A percentile compares a stretch with the other conserved stretches of the same genome.
These are phyloP conservation scores for Gossypioides kirkii DNA, from an alignment of 345 rosid genomes.

Conservation along the genomic window DNA sequence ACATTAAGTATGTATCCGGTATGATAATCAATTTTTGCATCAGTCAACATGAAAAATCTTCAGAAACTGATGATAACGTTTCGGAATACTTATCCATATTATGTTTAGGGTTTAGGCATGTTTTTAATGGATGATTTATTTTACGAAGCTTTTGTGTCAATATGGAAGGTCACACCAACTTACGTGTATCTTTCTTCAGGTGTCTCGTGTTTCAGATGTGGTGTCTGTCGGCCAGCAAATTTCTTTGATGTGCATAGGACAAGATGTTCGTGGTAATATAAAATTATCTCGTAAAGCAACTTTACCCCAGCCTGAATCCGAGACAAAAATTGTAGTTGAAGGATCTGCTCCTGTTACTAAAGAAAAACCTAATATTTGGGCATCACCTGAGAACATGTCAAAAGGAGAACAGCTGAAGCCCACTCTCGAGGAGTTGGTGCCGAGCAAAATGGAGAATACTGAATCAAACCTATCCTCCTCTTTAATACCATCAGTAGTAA, in stretches of 20 bases:
- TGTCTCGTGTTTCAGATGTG: conserved; percentile 70
- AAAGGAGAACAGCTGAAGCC: conserved; percentile 36
- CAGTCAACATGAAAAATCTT: not conserved
- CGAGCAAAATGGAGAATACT: conserved; percentile 15
- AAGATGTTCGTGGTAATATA: conserved; percentile 93
- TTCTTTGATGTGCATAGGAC: conserved; percentile 79
- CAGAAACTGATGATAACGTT: not conserved
- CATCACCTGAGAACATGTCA: conserved; percentile 32
- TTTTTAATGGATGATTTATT: not conserved
- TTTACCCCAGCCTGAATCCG: conserved; percentile 29
- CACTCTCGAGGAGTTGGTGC: conserved; percentile 18
- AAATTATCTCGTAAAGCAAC: conserved; percentile 77
- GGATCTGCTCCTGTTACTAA: conserved; percentile 28
- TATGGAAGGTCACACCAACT: not conserved
- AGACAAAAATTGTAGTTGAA: conserved; percentile 25
- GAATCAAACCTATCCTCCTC: conserved; percentile 24
- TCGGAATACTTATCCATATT: not conserved
- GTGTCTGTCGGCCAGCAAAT: conserved; percentile 72
- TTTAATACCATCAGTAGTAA: conserved; percentile 50
- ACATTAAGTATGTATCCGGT: not conserved
- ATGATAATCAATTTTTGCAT: not conserved
- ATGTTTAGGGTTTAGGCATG: not conserved
- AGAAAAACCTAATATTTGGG: conserved; percentile 42
- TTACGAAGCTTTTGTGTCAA: not conserved
- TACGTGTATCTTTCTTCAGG: conserved; percentile 40